Base-by-base conservation (phyloP, 176 grass and related monocot genomes). In the Calamus simplicifolius region DNA sequence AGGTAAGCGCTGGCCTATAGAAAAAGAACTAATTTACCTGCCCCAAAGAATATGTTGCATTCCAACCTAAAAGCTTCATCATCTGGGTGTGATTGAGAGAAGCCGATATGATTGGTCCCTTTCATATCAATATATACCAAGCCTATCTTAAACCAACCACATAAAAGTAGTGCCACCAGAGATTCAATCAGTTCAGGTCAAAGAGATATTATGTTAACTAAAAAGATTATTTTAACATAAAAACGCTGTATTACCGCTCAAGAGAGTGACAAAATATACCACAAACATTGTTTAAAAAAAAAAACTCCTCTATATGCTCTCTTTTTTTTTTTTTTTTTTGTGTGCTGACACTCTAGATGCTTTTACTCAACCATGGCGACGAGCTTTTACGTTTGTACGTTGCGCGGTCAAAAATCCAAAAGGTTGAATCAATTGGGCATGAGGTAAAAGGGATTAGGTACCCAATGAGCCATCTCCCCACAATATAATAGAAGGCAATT, bases 1-100 rank as follows among this genome's bases (percentile, higher is more conserved):
- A 89, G 89, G 89, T 95, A 87, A 95, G 88, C 89, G 52, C 76
- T 74, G 77, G 85, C 89, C 84, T 94, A 94, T 58, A 79, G 82
- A 79, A 73, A 73, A 85, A 88, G 85, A 65, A 82, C 74, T 75
- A 67, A 35, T 64, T 48, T 77, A 95, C 89, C 89, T 85, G 82
- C 77, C 69, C 73, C 7, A 13, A 50, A 70, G 58, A 76, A 82
- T 78, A 79, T 68, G 63, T 2, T 57, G 64, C 71, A 58, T 70
- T 82, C 81, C 72, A 73, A 85, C 85, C 74, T 61, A 77, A 82
- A 81, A 43, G 70, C 71, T 60, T 60, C 58, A 18, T 31, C 29
- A 60, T 60, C 3, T 35, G 58, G 28, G 16, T 38, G 28, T 60
- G 3, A 60, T 7, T 5, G n/a, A 60, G 16, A 60, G 17, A 60